Conservation (phyloP, 2,329 filamentous ascomycete genomes). For the Pseudocercospora eumusae region DNA sequence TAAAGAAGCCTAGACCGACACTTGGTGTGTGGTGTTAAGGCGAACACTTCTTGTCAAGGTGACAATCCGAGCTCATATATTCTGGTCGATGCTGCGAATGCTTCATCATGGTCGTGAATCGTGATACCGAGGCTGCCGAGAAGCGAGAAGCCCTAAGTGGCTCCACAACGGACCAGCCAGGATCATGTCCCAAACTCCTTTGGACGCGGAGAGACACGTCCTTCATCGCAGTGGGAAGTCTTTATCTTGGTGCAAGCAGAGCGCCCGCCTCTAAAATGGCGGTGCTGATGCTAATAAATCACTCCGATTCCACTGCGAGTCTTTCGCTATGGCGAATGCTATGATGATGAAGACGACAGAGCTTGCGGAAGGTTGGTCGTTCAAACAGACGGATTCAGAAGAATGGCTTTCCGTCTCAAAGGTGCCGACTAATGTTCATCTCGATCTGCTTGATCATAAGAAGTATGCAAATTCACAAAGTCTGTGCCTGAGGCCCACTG, state of each 20-base stretch:
- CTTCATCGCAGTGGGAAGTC: not conserved
- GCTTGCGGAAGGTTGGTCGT: slow-evolving; percentile 47
- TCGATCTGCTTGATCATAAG: slow-evolving; percentile 50
- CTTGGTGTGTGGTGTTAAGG: not conserved
- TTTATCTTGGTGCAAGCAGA: too few relatives aligned
- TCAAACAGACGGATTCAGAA: slow-evolving; percentile 47
- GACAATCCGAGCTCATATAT: too few relatives aligned
- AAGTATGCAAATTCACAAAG: slow-evolving; percentile 39
- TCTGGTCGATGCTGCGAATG: too few relatives aligned
- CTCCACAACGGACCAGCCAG: not conserved
- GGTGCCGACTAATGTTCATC: slow-evolving; percentile 52
- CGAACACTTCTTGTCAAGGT: not conserved
- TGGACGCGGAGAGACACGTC: slow-evolving; percentile 15
- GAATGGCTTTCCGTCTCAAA: slow-evolving; percentile 49
- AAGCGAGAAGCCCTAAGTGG: not conserved
- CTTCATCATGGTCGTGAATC: too few relatives aligned
- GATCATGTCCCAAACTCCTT: slow-evolving; percentile 9
- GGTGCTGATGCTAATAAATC: too few relatives aligned
- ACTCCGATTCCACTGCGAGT: not conserved
- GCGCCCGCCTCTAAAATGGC: too few relatives aligned
- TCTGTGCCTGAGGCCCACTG: slow-evolving; percentile 16
- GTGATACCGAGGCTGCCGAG: too few relatives aligned
- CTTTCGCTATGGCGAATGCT: slow-evolving; percentile 18
- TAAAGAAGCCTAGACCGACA: too few relatives aligned
- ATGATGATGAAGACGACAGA: slow-evolving; percentile 30